Conservation (phyloP, 352 stramenopile genomes). For the Pythium dissotocum region DNA sequence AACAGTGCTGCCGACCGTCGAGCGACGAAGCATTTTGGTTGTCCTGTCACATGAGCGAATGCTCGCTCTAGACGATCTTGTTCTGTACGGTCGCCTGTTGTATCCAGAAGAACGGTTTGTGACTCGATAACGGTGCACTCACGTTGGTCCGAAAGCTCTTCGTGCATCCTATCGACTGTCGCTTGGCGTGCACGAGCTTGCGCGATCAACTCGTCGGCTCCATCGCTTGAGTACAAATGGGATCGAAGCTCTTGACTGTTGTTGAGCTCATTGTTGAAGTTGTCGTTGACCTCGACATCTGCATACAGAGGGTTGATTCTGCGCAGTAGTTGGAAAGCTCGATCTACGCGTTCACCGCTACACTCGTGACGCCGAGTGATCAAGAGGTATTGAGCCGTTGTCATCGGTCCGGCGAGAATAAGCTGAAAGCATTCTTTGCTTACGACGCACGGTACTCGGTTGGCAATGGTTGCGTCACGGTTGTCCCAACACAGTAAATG, state of each 20-base stretch:
- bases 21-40: not conserved
- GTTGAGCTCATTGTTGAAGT: not conserved
- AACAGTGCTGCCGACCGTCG: constrained; percentile 19
- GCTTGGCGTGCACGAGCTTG: constrained; percentile 8
- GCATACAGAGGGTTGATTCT: constrained; percentile 28
- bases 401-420: constrained; percentile 32
- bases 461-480: constrained; percentile 25
- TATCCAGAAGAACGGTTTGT: constrained; percentile 30
- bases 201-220: not conserved
- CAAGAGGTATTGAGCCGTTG: constrained; percentile 15
- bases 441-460: constrained; percentile 6
- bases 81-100: constrained; percentile 1
- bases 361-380: constrained; percentile 29
- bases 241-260: too few relatives aligned
- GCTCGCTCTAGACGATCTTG: constrained; percentile 13
- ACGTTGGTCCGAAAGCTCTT: not conserved
- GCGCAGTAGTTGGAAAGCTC: constrained; percentile 5
- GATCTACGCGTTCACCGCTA: constrained; percentile 11
- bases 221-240: not conserved
- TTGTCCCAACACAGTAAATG: constrained; percentile 38
- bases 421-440: constrained; percentile 26
- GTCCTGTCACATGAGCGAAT: not conserved
- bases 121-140: constrained; percentile 14
- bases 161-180: not conserved
- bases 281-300: not conserved